These are phyloP conservation scores for Craterostigma plantagineum DNA, from an alignment of 257 asterid genomes.

Conservation along the genomic window DNA sequence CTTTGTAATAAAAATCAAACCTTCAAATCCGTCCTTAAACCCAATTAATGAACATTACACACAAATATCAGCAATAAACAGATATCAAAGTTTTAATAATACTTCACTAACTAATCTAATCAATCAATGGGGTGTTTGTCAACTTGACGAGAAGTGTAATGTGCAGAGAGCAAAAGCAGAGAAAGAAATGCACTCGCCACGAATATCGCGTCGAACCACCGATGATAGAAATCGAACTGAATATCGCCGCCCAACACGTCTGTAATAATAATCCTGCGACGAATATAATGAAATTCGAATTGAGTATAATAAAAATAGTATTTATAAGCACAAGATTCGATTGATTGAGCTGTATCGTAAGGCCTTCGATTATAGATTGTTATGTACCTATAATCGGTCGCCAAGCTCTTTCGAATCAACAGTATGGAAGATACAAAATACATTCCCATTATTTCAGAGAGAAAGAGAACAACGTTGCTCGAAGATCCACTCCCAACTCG, in stretches of 20 bases:
- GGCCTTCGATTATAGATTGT: too few species aligned
- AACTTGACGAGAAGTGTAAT: conserved; percentile 80
- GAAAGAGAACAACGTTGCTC: conserved; percentile 94
- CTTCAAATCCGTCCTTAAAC: too few species aligned
- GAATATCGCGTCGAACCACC: conserved; percentile 95
- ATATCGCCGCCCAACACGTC: conserved; percentile 93
- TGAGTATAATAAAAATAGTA: neutral
- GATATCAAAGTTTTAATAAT: too few species aligned
- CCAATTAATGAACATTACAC: too few species aligned
- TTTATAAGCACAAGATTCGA: too few species aligned
- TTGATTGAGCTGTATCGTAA: too few species aligned
- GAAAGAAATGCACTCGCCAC: conserved; percentile 94
- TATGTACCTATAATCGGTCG: conserved; percentile 86
- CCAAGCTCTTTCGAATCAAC: conserved; percentile 87
- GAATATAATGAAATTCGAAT: neutral
- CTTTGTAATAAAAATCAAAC: too few species aligned
- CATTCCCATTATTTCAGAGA: conserved; percentile 99
- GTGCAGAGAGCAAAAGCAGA: conserved; percentile 81
- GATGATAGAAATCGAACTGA: conserved; percentile 87
- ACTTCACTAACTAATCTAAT: conserved; percentile 2
- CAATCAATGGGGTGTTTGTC: conserved; percentile 92
- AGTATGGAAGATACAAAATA: conserved; percentile 87
- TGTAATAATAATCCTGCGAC: conserved; percentile 74
- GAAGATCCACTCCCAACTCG: conserved; percentile 99
- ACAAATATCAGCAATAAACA: too few species aligned